These are phyloP conservation scores for Penicillium polonicum DNA, from an alignment of 2,329 filamentous ascomycete genomes.

Conservation along the genomic window DNA sequence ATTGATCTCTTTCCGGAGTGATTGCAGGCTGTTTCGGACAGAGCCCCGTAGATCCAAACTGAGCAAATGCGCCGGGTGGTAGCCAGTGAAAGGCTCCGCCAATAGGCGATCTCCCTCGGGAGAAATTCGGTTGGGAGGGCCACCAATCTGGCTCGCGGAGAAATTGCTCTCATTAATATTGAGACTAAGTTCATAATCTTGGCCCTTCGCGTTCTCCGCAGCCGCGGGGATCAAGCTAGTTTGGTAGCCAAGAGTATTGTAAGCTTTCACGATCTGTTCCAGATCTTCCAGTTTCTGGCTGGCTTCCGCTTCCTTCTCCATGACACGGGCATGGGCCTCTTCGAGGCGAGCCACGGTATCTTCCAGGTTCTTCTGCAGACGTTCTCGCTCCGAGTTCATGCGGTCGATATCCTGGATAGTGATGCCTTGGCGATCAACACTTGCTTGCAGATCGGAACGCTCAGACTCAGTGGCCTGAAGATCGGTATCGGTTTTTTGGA, in stretches of 20 bases:
- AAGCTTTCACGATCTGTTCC: slow-evolving; percentile 84
- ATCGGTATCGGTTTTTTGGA: slow-evolving; percentile 74
- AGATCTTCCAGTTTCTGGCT: slow-evolving; percentile 84
- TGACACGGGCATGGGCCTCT: slow-evolving; percentile 77
- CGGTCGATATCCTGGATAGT: slow-evolving; percentile 98
- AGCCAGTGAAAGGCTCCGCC: slow-evolving; percentile 77
- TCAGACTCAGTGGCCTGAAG: slow-evolving; percentile 80
- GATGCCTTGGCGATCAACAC: slow-evolving; percentile 89
- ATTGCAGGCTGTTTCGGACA: slow-evolving; percentile 74
- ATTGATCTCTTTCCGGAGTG: slow-evolving; percentile 85
- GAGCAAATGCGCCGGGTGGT: slow-evolving; percentile 83
- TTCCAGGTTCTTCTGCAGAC: slow-evolving; percentile 85
- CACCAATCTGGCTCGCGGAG: slow-evolving; percentile 58
- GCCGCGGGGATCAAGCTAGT: slow-evolving; percentile 84
- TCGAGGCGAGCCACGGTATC: slow-evolving; percentile 73
- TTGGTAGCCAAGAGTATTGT: slow-evolving; percentile 93
- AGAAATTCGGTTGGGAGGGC: slow-evolving; percentile 49
- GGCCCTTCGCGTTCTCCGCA: slow-evolving; percentile 79
- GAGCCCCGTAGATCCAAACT: slow-evolving; percentile 83
- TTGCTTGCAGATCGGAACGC: slow-evolving; percentile 72
- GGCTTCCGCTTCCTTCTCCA: slow-evolving; percentile 85
- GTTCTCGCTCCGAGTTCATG: slow-evolving; percentile 93
- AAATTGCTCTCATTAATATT: slow-evolving; percentile 82
- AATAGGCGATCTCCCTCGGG: slow-evolving; percentile 72
- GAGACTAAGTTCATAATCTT: slow-evolving; percentile 80